Base-by-base conservation (phyloP, 1,284 basidiomycete species). In the Omphalotus olearius region DNA sequence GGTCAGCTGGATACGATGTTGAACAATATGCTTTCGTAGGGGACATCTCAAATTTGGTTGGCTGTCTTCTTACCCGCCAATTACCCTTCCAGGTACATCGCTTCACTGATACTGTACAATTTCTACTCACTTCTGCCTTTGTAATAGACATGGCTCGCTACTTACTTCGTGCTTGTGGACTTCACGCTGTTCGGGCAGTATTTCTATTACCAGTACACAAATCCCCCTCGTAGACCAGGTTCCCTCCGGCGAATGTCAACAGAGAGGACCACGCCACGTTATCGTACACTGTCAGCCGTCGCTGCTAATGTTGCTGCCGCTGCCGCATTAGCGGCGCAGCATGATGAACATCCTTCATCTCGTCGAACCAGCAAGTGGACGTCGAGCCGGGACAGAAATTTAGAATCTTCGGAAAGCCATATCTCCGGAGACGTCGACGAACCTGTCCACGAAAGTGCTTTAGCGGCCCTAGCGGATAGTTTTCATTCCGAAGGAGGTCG, bases 51-150 rank as follows among this genome's bases (percentile, higher is more conserved):
- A 97, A 97, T 66, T 76, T 97, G 36, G 69, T 96, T 59, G 91
- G 93, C 11, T 96, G 94, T 67, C 68, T 97, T 55, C 75, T 98
- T 48, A 97, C 94, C 1, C 78, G 88, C 61, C 94, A 97, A 63
- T 78, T 97, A n/a, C 92, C 92, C 11, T 97, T 98, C 68, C 93
- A 95, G 70, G 92, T 91, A 64, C 61, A 79, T 64, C 50, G 40
- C 33, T 41, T 36, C 5, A n/a, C n/a, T 30, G 7, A 28, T 17
- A 18, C 37, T 17, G 38, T 25, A 16, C 17, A 20, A 18, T 13
- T 26, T 28, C 16, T 58, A 10, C 43, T 39, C 52, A 41, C 45
- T 55, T 23, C 53, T 43, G 20, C 38, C 51, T 33, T 13, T 33
- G 13, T 33, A 45, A 52, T 60, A 97, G 89, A 96, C 83, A 38